Evolutionary conservation across 257 asterid species (phyloP).

Genomic region (Phtheirospermum japonicum): DNA sequence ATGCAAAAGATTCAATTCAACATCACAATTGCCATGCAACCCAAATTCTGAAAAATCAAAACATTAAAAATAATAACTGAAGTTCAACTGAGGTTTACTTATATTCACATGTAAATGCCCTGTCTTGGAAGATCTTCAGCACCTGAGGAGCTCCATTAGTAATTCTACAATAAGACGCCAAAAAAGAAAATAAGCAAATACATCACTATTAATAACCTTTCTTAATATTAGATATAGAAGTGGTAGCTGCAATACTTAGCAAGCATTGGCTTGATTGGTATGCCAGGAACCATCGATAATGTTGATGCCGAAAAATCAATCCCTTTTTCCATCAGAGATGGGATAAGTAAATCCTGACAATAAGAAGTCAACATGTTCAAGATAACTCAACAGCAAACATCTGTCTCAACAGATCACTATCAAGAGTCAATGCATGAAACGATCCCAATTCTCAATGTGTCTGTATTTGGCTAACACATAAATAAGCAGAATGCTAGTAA

Average conservation of each 20-base stretch:
- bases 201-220: constrained; percentile 16
- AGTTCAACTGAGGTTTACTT: too few species aligned
- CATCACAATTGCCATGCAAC: too few species aligned
- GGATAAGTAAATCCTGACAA: constrained; percentile 73
- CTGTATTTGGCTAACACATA: too few species aligned
- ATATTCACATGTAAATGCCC: constrained; percentile 85
- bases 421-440: too few species aligned
- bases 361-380: too few species aligned
- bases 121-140: constrained; percentile 60
- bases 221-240: constrained; percentile 21
- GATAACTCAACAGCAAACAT: too few species aligned
- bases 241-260: constrained; percentile 54
- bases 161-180: constrained; percentile 42
- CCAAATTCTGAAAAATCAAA: too few species aligned
- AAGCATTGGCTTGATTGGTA: constrained; percentile 95
- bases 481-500: too few species aligned
- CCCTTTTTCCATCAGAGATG: constrained; percentile 75
- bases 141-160: constrained; percentile 73
- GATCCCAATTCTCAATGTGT: too few species aligned
- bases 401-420: too few species aligned
- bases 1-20: too few species aligned
- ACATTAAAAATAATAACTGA: too few species aligned
- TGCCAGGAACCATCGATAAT: constrained; percentile 82
- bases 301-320: constrained; percentile 59
- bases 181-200: constrained; percentile 17